These are phyloP conservation scores for Wolfiporia cocos DNA, from an alignment of 1,284 basidiomycete species.

Conservation along the genomic window DNA sequence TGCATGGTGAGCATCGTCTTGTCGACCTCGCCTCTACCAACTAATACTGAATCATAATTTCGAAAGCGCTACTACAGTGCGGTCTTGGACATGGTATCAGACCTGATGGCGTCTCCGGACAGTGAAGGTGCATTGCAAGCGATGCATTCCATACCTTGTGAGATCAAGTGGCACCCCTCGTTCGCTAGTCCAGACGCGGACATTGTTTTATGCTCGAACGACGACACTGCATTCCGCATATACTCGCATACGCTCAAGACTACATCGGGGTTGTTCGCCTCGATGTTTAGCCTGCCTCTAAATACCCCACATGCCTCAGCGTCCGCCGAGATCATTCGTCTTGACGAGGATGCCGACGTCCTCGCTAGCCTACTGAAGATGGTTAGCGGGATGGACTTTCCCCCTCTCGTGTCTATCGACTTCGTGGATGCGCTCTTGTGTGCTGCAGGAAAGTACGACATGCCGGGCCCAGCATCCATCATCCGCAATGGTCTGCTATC, in stretches of 20 bases:
- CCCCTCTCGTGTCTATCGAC: slow-evolving; percentile 39
- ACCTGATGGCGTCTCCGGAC: too few relatives aligned
- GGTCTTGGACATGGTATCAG: too few relatives aligned
- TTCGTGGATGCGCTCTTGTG: slow-evolving; percentile 42
- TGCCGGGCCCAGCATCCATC: slow-evolving; percentile 48
- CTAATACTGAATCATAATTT: too few relatives aligned
- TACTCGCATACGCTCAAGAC: slow-evolving; percentile 47
- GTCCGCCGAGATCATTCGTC: slow-evolving; percentile 34
- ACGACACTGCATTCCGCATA: slow-evolving; percentile 42
- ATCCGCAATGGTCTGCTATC: slow-evolving; percentile 43
- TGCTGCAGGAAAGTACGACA: slow-evolving; percentile 61
- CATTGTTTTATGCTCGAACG: slow-evolving; percentile 37
- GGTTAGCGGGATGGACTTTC: slow-evolving; percentile 45
- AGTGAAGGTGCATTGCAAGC: too few relatives aligned
- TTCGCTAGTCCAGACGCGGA: slow-evolving; percentile 42
- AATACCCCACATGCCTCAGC: slow-evolving; percentile 11
- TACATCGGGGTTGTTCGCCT: slow-evolving; percentile 48
- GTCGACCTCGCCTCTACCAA: too few relatives aligned
- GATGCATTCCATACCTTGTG: too few relatives aligned
- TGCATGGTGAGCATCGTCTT: too few relatives aligned
- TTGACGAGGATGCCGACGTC: slow-evolving; percentile 43
- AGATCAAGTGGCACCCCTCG: slow-evolving; percentile 27
- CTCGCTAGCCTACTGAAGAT: slow-evolving; percentile 49
- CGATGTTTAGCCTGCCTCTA: slow-evolving; percentile 49
- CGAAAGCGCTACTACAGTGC: too few relatives aligned